These are phyloP conservation scores for Rhododendron kiyosumense DNA, from an alignment of 148 eudicot genomes.

Conservation along the genomic window DNA sequence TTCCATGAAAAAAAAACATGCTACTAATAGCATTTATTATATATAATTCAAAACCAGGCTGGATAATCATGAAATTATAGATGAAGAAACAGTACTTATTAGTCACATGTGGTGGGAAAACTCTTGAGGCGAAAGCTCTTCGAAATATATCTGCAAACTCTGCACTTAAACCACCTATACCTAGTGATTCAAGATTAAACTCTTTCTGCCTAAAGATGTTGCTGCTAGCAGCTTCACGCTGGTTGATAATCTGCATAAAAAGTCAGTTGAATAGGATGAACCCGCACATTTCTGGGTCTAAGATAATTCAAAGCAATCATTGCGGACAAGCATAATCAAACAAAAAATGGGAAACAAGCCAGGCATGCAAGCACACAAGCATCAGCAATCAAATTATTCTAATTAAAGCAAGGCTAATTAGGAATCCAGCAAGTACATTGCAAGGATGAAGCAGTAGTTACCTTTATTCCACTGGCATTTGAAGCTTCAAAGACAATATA, in stretches of 20 bases:
- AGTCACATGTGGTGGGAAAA: constrained; percentile 94
- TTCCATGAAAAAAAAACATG: constrained; percentile 1
- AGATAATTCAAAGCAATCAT: background rate
- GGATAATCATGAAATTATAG: background rate
- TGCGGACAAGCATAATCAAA: background rate
- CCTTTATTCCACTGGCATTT: constrained; percentile 90
- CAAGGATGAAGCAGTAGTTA: constrained; percentile 8
- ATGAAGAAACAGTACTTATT: constrained; percentile 52
- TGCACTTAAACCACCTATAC: constrained; percentile 89
- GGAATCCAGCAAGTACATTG: background rate
- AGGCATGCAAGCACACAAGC: background rate
- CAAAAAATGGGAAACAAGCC: background rate
- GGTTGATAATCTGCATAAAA: constrained; percentile 64
- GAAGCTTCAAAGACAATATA: constrained; percentile 85
- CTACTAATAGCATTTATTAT: background rate
- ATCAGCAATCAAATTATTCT: background rate
- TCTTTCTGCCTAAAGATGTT: constrained; percentile 88
- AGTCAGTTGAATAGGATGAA: constrained; percentile 4
- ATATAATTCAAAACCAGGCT: background rate
- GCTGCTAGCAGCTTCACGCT: constrained; percentile 95
- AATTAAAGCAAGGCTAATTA: background rate
- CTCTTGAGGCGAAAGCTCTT: constrained; percentile 99
- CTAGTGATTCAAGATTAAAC: constrained; percentile 82
- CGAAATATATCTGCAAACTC: constrained; percentile 98
- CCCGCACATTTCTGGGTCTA: background rate